Conservation (phyloP, 2,329 filamentous ascomycete species). For the Pezicula neosporulosa region DNA sequence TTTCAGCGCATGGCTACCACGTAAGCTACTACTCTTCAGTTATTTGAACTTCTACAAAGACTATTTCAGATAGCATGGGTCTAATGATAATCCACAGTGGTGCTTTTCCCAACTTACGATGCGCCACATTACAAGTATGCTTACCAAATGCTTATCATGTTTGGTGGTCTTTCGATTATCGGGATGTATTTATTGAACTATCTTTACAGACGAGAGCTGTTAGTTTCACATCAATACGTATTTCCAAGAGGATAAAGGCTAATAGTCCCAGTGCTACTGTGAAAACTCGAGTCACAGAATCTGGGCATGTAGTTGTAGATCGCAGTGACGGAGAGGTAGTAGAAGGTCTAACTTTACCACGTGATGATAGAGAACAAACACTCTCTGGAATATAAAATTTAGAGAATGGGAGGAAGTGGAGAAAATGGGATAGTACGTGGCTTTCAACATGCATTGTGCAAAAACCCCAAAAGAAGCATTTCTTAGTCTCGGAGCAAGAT, state of each 20-base stretch:
- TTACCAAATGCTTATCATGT: slow-evolving; percentile 31
- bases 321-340: background rate
- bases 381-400: too few relatives aligned
- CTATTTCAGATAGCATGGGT: background rate
- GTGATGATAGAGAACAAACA: too few relatives aligned
- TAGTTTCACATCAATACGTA: background rate
- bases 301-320: background rate
- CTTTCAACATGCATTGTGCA: too few relatives aligned
- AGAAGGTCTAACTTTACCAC: background rate
- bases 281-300: background rate
- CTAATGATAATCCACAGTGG: slow-evolving; percentile 13
- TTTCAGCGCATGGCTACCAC: slow-evolving; percentile 2
- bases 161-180: slow-evolving; percentile 25
- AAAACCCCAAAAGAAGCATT: too few relatives aligned
- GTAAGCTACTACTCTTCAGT: background rate
- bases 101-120: slow-evolving; percentile 31
- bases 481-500: too few relatives aligned
- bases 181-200: slow-evolving; percentile 4
- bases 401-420: too few relatives aligned
- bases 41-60: background rate
- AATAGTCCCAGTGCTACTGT: background rate
- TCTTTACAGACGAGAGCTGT: slow-evolving; percentile 2
- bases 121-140: slow-evolving; percentile 32
- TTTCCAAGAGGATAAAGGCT: background rate
- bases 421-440: too few relatives aligned